Evolutionary conservation across 305 asterid genomes (phyloP), one percentile per base, ranked within the genome.

Genomic region (Coffea humblotiana): DNA sequence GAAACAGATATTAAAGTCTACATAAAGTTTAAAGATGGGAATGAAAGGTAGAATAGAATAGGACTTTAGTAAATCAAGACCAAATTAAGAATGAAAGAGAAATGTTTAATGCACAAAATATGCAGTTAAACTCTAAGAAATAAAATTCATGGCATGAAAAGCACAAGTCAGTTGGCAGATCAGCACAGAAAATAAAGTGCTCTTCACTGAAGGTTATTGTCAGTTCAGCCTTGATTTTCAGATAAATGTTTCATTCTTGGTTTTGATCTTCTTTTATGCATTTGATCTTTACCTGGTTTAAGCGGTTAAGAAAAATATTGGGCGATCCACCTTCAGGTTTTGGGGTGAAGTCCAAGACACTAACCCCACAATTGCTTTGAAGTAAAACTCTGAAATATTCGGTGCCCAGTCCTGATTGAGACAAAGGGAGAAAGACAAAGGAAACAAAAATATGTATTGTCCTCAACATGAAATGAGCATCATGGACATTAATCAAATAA

Each of bases 361-460:
- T 95, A 48, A 92, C 94, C 12, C 99, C 99, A 76, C 98, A 93
- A 68, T 95, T 95, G 90, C 98, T 95, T 86, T 95, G 98, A 79
- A 92, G 94, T 83, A 95, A 87, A 86, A 85, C 40, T 86, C 99
- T 90, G 87, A 95, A 95, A 86, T 93, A 95, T 81, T 92, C 93
- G 0, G 97, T 84, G 77, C 94, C 98, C 75, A 95, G 78, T 74
- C 97, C 98, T 95, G 82, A 18, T 75, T 71, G 76, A 81, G 25
- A 35, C 48, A 82, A 58, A 79, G 68, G 21, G 10, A 32, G 2
- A 32, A 32, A 32, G 32, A 32, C 32, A 32, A 29, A 1, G 32
- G 32, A 32, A 32, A 32, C 1, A 32, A 32, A 32, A 32, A 32
- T 32, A 32, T 32, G 32, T 32, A 32, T 40, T 60, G 40, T 56